Evolutionary conservation across 768 basidiomycete genomes (phyloP).

Genomic region (Russula olivacea): DNA sequence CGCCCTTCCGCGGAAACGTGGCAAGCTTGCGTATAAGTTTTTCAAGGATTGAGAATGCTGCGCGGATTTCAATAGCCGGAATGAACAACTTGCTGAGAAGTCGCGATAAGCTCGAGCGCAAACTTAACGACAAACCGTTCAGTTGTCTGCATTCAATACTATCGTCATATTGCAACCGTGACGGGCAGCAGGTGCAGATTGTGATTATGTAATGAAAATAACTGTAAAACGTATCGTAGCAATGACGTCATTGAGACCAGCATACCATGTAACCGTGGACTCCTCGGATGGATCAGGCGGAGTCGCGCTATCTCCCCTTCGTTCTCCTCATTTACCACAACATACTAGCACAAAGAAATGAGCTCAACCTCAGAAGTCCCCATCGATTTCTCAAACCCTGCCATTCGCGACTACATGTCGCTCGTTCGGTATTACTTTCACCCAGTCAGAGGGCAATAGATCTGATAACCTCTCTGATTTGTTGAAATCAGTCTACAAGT

Average conservation of each 20-base stretch:
- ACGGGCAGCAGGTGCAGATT: not conserved
- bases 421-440: conserved; percentile 46
- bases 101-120: not conserved
- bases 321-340: not conserved
- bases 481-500: conserved; percentile 60
- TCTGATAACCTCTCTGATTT: not conserved
- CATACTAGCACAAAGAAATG: conserved; percentile 34
- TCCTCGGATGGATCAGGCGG: too few relatives aligned
- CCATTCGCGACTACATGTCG: conserved; percentile 57
- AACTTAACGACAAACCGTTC: not conserved
- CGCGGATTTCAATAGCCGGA: not conserved
- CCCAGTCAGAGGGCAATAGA: not conserved
- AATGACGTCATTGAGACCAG: not conserved
- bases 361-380: conserved; percentile 44
- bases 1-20: conserved; percentile 1
- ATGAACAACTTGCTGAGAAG: conserved; percentile 15
- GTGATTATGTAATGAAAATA: not conserved
- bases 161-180: not conserved
- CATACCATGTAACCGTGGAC: too few relatives aligned
- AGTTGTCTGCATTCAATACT: not conserved
- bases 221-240: not conserved
- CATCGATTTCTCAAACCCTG: conserved; percentile 53
- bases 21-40: conserved; percentile 1
- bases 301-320: not conserved
- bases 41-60: not conserved